Evolutionary conservation across 1,139 yeast genomes (phyloP), one percentile per base, ranked within the genome.

Genomic region (Scheffersomyces stambukii): DNA sequence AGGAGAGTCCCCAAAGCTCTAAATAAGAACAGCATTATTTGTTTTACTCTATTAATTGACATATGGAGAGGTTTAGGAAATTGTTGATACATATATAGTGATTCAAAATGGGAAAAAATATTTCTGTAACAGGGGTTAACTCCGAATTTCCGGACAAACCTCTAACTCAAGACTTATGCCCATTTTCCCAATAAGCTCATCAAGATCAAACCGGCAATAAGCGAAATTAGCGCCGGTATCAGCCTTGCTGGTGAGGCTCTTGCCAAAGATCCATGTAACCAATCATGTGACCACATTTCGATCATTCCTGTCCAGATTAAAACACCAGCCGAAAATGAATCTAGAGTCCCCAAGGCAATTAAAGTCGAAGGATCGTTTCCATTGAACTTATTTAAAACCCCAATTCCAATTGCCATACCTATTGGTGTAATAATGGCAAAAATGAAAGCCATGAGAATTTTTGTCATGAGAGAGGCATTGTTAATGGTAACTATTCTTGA

Each of bases 161-260:
- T n/a, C n/a, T n/a, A n/a, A n/a, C n/a, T n/a, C n/a, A n/a, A n/a
- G 8, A 14, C 37, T 43, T 42, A 57, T 28, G 54, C 66, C 70
- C 70, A 63, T 31, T 59, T 60, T 13, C 69, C 69, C 13, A 63
- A 43, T 6, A 62, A 38, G 39, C 66, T 58, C 69, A 63, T 63
- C 23, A 63, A 43, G 13, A 55, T 36, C 40, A 61, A 38, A 2
- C 67, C 71, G 2, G 48, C 45, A 8, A 58, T 29, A 2, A 61
- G 40, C 2, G 57, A 43, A 9, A 42, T 15, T 23, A 57, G 23
- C 1, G 57, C 54, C 2, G 39, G 24, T 3, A 24, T 11, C 2
- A 59, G 46, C 27, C 48, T 51, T n/a, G 42, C 12, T 22, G 38
- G 14, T 2, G 50, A 30, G 6, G 57, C 52, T 13, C 33, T 32